These are phyloP conservation scores for Candida ulmi DNA, from an alignment of 805 yeast species.

Conservation along the genomic window DNA sequence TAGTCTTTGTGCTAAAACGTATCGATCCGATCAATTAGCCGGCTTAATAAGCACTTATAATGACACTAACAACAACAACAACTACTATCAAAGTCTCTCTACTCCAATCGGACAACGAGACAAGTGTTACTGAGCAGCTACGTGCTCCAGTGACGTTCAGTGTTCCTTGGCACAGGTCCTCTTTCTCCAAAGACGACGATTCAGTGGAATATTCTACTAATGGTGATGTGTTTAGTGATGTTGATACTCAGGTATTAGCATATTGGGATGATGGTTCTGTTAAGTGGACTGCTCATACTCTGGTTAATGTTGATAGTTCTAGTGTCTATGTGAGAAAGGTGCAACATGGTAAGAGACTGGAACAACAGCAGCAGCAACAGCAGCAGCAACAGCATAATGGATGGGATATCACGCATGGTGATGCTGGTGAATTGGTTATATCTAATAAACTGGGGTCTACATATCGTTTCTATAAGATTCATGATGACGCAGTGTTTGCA, in stretches of 20 bases:
- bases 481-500: not conserved
- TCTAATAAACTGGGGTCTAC: too few species aligned
- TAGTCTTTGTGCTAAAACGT: too few species aligned
- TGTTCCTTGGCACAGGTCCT: not conserved
- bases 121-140: too few species aligned
- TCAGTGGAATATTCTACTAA: not conserved
- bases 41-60: too few species aligned
- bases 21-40: too few species aligned
- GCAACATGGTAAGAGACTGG: too few species aligned
- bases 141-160: not conserved
- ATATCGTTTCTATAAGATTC: too few species aligned
- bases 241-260: not conserved
- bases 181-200: too few species aligned
- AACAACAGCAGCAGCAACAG: too few species aligned
- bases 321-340: not conserved
- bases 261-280: slow-evolving; percentile 1
- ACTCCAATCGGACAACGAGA: not conserved
- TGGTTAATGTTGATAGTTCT: not conserved
- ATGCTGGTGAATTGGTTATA: not conserved
- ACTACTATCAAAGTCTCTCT: not conserved
- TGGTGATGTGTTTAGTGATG: not conserved
- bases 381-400: too few species aligned
- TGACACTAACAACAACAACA: too few species aligned
- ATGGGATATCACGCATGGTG: too few species aligned
- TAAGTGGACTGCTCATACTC: not conserved